A percentile compares a stretch with the other conserved stretches of the same genome.
Evolutionary conservation across 2,329 filamentous ascomycete genomes (phyloP).

Genomic region (Trichoderma arundinaceum): DNA sequence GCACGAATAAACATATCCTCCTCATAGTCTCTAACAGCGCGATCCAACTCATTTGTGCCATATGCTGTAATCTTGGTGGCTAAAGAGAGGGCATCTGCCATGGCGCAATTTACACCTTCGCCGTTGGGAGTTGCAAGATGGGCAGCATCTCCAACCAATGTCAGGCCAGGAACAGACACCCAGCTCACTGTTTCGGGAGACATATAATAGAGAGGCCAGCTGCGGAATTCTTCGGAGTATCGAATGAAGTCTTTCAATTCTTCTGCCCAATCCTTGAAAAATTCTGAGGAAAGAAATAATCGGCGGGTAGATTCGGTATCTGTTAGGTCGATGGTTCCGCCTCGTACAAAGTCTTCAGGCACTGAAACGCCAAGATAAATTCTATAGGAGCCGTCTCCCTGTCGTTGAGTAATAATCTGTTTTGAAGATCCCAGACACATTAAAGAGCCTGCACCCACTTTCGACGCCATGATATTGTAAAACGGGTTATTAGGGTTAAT

Average conservation of each 20-base stretch:
- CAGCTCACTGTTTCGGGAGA: conserved; percentile 7
- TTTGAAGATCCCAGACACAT: conserved; percentile 8
- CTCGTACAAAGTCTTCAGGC: conserved; percentile 21
- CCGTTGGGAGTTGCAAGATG: conserved; percentile 20
- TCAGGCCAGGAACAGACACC: conserved; percentile 13
- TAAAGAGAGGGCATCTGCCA: conserved; percentile 17
- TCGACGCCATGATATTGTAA: conserved; percentile 4
- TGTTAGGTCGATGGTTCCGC: neutral
- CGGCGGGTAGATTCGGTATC: neutral
- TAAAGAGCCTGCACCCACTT: conserved; percentile 9
- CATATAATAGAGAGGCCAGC: conserved; percentile 27
- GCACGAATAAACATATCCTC: conserved; percentile 23
- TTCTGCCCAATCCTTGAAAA: conserved; percentile 14
- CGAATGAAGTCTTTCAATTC: conserved; percentile 20
- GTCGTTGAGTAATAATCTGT: conserved; percentile 16
- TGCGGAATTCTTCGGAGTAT: conserved; percentile 14
- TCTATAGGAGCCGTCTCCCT: conserved; percentile 17
- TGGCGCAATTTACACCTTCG: conserved; percentile 27
- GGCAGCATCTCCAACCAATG: conserved; percentile 25
- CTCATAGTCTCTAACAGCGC: conserved; percentile 16
- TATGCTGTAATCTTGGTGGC: conserved; percentile 10
- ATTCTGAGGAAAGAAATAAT: conserved; percentile 19
- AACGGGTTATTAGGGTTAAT: conserved; percentile 1
- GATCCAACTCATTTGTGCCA: conserved; percentile 4
- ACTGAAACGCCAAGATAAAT: conserved; percentile 15